Evolutionary conservation across 495 filamentous ascomycete genomes (phyloP).

Genomic region (Darksidea phi): DNA sequence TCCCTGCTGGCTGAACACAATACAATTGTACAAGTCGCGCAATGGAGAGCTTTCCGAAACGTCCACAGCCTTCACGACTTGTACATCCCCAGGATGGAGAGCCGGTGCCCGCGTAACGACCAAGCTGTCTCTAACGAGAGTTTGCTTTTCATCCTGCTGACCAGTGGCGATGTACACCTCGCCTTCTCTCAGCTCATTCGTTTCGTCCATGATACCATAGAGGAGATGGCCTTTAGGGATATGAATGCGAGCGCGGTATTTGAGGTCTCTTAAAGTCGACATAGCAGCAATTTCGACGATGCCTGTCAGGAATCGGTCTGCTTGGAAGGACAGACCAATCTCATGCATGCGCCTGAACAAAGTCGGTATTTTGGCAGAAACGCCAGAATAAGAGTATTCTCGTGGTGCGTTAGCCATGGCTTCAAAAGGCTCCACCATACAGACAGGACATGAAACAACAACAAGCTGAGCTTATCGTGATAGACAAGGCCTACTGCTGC

Average conservation of each 20-base stretch:
- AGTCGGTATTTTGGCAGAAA: neutral
- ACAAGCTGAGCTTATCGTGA: too few species aligned
- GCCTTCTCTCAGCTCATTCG: conserved; percentile 61
- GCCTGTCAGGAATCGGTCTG: conserved; percentile 63
- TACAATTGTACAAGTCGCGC: conserved; percentile 60
- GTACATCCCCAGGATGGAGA: conserved; percentile 78
- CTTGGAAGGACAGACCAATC: conserved; percentile 58
- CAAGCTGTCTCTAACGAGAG: conserved; percentile 31
- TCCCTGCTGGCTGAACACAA: conserved; percentile 74
- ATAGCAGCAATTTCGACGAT: conserved; percentile 66
- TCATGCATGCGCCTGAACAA: conserved; percentile 38
- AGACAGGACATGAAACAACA: too few species aligned
- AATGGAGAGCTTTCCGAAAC: conserved; percentile 63
- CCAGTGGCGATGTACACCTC: conserved; percentile 56
- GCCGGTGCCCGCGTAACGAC: conserved; percentile 72
- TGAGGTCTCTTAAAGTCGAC: conserved; percentile 65
- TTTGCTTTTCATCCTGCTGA: neutral
- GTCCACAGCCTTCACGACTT: conserved; percentile 55
- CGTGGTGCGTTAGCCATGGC: conserved; percentile 57
- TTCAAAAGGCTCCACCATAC: too few species aligned
- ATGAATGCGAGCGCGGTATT: conserved; percentile 71
- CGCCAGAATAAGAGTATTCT: conserved; percentile 54
- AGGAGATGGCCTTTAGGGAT: conserved; percentile 67
- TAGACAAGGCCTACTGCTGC: too few species aligned
- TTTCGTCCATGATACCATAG: conserved; percentile 83